phyloP scores from a whole-genome alignment of 1,139 yeast species.

The Blastobotrys malaysiensis region DNA sequence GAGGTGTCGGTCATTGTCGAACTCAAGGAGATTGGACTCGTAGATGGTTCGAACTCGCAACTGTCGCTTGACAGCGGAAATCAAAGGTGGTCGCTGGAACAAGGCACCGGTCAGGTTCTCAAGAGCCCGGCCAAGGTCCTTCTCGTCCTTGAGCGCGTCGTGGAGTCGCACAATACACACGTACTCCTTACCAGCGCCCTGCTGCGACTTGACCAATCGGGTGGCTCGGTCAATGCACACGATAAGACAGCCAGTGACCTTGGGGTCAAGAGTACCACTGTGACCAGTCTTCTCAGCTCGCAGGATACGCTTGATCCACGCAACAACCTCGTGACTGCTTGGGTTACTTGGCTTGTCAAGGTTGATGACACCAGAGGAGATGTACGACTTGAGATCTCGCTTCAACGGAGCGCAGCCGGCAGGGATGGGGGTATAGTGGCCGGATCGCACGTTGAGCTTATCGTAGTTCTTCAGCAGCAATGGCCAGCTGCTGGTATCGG shows the following conservation, averaged over 20 bases:
- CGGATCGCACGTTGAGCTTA: slow-evolving; percentile 88
- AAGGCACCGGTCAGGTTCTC: slow-evolving; percentile 97
- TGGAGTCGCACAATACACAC: slow-evolving; percentile 96
- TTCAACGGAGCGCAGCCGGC: slow-evolving; percentile 91
- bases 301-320: slow-evolving; percentile 95
- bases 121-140: slow-evolving; percentile 79
- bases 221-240: slow-evolving; percentile 98
- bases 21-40: slow-evolving; percentile 91
- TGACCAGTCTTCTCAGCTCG: slow-evolving; percentile 98
- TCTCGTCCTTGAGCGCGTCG: slow-evolving; percentile 85
- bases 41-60: slow-evolving; percentile 96
- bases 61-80: slow-evolving; percentile 98
- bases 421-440: slow-evolving; percentile 95
- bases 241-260: slow-evolving; percentile 89
- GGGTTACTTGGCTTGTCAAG: slow-evolving; percentile 98
- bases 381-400: slow-evolving; percentile 85
- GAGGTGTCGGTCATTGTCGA: slow-evolving; percentile 92
- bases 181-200: slow-evolving; percentile 99
- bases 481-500: slow-evolving; percentile 94
- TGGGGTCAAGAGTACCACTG: slow-evolving; percentile 98
- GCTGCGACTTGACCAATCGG: slow-evolving; percentile 95
- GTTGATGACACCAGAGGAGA: slow-evolving; percentile 93
- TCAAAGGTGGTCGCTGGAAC: slow-evolving; percentile 98
- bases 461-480: slow-evolving; percentile 88
- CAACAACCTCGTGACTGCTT: slow-evolving; percentile 97